phyloP scores from a whole-genome alignment of 306 rosid genomes.

The Inga leiocalycina region DNA sequence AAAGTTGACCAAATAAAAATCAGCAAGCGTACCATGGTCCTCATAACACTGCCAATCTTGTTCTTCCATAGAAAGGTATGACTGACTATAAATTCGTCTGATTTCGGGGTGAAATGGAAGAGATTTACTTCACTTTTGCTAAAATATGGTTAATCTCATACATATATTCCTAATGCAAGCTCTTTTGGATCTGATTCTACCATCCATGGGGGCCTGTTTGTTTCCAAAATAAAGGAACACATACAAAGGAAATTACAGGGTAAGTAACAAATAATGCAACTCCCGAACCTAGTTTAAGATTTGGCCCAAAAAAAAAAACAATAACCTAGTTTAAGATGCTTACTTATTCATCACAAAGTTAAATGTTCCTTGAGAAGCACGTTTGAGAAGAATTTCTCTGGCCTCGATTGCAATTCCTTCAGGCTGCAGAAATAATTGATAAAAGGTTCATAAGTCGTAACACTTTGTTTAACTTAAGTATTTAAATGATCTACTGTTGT shows the following conservation, averaged over 20 bases:
- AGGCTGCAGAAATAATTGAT: conserved; percentile 50
- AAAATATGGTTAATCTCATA: conserved; percentile 35
- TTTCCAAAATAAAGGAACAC: conserved; percentile 1
- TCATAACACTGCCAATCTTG: not conserved
- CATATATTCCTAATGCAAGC: conserved; percentile 85
- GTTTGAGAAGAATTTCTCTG: conserved; percentile 82
- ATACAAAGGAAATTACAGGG: conserved; percentile 11
- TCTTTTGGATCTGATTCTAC: conserved; percentile 89
- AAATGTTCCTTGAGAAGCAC: conserved; percentile 86
- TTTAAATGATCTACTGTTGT: not conserved
- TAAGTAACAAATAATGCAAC: conserved; percentile 4
- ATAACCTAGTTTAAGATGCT: conserved; percentile 21
- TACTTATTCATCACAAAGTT: conserved; percentile 83
- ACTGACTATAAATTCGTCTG: conserved; percentile 24
- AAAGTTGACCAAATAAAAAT: conserved; percentile 21
- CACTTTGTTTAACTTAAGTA: conserved; percentile 22
- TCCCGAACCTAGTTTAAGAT: conserved; percentile 17
- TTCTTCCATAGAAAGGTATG: conserved; percentile 2
- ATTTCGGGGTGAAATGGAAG: conserved; percentile 9
- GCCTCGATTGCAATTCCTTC: conserved; percentile 88
- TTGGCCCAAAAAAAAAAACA: no score
- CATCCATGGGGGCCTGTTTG: conserved; percentile 87
- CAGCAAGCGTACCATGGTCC: not conserved
- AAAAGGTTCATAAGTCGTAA: conserved; percentile 7
- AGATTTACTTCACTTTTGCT: conserved; percentile 22